Evolutionary conservation across 2,329 filamentous ascomycete species (phyloP).

Genomic region (Phoma sp.): DNA sequence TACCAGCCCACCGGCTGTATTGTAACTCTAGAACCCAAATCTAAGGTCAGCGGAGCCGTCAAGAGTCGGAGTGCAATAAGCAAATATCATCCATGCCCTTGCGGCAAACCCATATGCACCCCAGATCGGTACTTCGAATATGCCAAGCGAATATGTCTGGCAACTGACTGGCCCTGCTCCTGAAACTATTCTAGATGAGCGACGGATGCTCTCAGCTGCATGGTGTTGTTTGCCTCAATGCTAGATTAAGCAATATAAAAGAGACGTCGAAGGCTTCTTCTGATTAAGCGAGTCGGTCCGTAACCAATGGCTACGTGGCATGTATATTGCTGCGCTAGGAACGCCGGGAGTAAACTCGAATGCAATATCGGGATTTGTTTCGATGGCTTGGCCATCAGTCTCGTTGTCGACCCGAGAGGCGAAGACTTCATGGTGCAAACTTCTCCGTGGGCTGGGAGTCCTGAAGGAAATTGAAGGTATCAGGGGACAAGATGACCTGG

Average conservation of each 20-base stretch:
- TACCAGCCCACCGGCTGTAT: constrained; percentile 1
- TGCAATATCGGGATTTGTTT: not conserved
- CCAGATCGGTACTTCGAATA: constrained; percentile 1
- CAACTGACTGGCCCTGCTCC: not conserved
- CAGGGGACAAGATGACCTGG: too few species aligned
- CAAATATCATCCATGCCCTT: not conserved
- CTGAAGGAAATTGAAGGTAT: too few species aligned
- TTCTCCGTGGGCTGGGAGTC: too few species aligned
- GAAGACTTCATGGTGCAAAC: too few species aligned
- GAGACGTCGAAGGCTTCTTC: constrained; percentile 22
- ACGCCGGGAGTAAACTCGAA: not conserved
- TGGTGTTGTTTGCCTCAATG: constrained; percentile 6
- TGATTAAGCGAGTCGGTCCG: constrained; percentile 26
- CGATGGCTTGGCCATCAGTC: not conserved
- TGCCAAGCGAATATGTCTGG: not conserved
- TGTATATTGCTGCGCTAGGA: constrained; percentile 18
- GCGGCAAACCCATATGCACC: not conserved
- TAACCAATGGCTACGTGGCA: constrained; percentile 27
- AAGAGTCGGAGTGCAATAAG: too few species aligned
- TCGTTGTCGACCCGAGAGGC: too few species aligned
- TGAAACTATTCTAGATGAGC: constrained; percentile 8
- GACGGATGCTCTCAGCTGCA: constrained; percentile 26
- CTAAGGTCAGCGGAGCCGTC: not conserved
- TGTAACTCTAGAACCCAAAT: not conserved
- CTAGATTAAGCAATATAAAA: constrained; percentile 41